Conservation (phyloP, 2,329 filamentous ascomycete genomes). For the Alternaria ethzedia region DNA sequence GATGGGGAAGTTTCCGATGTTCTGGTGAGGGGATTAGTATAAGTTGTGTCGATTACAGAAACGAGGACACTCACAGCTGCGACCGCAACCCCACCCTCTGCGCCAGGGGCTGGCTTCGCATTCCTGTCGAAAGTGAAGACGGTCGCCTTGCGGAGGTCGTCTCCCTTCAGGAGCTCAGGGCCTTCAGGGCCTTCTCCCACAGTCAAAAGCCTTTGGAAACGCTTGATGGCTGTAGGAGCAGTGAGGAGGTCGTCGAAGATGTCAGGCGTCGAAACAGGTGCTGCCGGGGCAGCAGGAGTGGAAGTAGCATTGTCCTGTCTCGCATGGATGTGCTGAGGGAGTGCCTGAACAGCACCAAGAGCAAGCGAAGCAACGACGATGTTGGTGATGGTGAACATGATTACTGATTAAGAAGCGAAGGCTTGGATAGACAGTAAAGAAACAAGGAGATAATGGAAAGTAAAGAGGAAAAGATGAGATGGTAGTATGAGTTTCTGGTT, state of each 20-base stretch:
- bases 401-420: slow-evolving; percentile 32
- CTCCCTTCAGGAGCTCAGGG: slow-evolving; percentile 35
- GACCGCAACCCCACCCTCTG: slow-evolving; percentile 58
- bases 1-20: slow-evolving; percentile 50
- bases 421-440: slow-evolving; percentile 27
- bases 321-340: slow-evolving; percentile 25
- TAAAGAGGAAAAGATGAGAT: slow-evolving; percentile 24
- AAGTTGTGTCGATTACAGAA: background rate
- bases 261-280: slow-evolving; percentile 19
- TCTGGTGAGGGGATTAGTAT: slow-evolving; percentile 22
- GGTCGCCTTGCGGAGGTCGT: slow-evolving; percentile 52
- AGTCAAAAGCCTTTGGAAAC: slow-evolving; percentile 47
- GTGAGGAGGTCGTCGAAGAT: slow-evolving; percentile 41
- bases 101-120: slow-evolving; percentile 53
- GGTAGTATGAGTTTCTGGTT: slow-evolving; percentile 34
- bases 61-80: slow-evolving; percentile 26
- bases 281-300: slow-evolving; percentile 6
- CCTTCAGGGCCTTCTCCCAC: slow-evolving; percentile 21
- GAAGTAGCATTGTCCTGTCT: background rate
- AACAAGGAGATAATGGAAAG: slow-evolving; percentile 19
- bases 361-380: slow-evolving; percentile 42
- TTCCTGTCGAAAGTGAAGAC: slow-evolving; percentile 67
- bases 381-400: slow-evolving; percentile 46
- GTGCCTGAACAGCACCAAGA: slow-evolving; percentile 39
- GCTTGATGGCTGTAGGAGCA: slow-evolving; percentile 47